Evolutionary conservation across 192 early-diverging fungal species (phyloP).

Genomic region (Diversispora eburnea): DNA sequence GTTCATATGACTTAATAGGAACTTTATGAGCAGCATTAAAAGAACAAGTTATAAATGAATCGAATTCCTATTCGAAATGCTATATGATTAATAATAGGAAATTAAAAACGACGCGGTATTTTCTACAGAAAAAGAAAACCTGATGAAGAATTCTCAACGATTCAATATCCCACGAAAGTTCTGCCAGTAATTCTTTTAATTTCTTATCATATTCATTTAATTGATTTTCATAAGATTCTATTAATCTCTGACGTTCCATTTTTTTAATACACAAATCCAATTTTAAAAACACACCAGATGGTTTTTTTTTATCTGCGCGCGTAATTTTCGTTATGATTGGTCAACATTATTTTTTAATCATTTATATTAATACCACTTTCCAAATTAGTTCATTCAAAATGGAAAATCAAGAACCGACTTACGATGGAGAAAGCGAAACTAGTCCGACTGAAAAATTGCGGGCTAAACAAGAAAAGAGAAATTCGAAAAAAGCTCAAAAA

Average conservation of each 20-base stretch:
- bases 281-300: neutral
- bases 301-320: neutral
- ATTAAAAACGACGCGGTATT: neutral
- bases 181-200: neutral
- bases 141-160: neutral
- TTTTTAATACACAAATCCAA: neutral
- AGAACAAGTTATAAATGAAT: conserved; percentile 17
- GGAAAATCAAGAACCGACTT: neutral
- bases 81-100: neutral
- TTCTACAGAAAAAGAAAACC: neutral
- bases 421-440: conserved; percentile 1
- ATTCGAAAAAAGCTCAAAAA: conserved; percentile 26
- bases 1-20: conserved; percentile 24
- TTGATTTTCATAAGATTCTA: neutral
- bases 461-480: conserved; percentile 22
- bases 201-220: conserved; percentile 12
- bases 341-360: no score
- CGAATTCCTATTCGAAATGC: conserved; percentile 4
- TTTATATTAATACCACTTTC: no score
- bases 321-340: neutral
- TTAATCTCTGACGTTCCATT: neutral
- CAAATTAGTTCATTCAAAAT: neutral
- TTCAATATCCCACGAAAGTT: conserved; percentile 2
- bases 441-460: conserved; percentile 9
- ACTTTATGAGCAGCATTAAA: conserved; percentile 28